A percentile compares a stretch with the other conserved stretches of the same genome.
Conservation (phyloP, 805 yeast species). For the Alloascoidea hylecoeti region DNA sequence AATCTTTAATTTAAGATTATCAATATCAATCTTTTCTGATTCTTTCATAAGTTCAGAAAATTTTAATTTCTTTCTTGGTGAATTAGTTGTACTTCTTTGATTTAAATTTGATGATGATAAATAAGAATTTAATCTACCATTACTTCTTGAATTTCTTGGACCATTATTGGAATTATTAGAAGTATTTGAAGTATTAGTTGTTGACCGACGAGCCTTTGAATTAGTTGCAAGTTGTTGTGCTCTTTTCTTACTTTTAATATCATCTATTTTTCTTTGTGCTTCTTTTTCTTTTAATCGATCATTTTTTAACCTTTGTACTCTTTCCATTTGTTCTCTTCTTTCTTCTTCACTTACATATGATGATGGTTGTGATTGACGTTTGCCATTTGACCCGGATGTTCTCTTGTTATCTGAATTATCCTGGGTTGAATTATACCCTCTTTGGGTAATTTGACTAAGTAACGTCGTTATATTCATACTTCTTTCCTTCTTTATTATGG, state of each 20-base stretch:
- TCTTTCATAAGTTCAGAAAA: constrained; percentile 58
- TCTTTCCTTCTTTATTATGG: too few species aligned
- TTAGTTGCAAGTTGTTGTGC: constrained; percentile 10
- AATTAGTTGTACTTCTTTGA: too few species aligned
- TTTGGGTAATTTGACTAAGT: too few species aligned
- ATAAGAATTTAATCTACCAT: constrained; percentile 2
- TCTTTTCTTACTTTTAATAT: constrained; percentile 17
- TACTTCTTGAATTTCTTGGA: neutral
- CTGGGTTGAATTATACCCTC: too few species aligned
- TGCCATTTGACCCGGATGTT: too few species aligned
- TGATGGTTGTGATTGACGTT: too few species aligned
- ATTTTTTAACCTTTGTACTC: constrained; percentile 14
- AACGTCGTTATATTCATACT: too few species aligned
- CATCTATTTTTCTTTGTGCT: constrained; percentile 11
- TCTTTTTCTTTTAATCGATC: constrained; percentile 9
- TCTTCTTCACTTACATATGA: constrained; percentile 11
- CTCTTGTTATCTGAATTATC: too few species aligned
- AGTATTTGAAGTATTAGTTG: constrained; percentile 5
- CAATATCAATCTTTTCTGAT: constrained; percentile 45
- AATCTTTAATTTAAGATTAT: constrained; percentile 25
- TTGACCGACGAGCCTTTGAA: neutral
- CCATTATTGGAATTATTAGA: constrained; percentile 2
- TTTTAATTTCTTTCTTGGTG: too few species aligned
- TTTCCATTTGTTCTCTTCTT: constrained; percentile 9
- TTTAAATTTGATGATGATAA: too few species aligned